These are phyloP conservation scores for Aspergillus jensenii DNA, from an alignment of 2,329 filamentous ascomycete genomes.

Conservation along the genomic window DNA sequence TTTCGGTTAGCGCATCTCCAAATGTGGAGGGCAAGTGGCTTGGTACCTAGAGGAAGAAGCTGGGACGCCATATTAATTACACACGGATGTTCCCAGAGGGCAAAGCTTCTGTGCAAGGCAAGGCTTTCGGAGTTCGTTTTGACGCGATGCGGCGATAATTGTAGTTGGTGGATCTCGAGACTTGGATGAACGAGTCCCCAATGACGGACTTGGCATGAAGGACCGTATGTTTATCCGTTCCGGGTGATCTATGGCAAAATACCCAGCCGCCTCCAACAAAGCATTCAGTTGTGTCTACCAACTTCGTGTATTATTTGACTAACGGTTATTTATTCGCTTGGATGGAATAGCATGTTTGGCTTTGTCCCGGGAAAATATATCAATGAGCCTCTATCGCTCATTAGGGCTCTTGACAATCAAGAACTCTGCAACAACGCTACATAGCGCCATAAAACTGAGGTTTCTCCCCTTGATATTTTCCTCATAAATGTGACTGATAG, in stretches of 20 bases:
- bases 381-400: not conserved
- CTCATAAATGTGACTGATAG: not conserved
- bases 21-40: slow-evolving; percentile 18
- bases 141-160: slow-evolving; percentile 20
- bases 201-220: slow-evolving; percentile 20
- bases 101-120: not conserved
- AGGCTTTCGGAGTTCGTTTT: not conserved
- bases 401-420: not conserved
- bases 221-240: slow-evolving; percentile 22
- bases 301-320: not conserved
- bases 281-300: not conserved
- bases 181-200: slow-evolving; percentile 20
- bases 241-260: slow-evolving; percentile 10
- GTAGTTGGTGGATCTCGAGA: slow-evolving; percentile 13
- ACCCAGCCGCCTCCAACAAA: not conserved
- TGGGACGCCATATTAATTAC: slow-evolving; percentile 64
- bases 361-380: not conserved
- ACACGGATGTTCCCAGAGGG: not conserved
- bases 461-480: not conserved
- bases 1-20: slow-evolving; percentile 21
- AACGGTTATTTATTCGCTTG: not conserved
- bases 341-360: not conserved
- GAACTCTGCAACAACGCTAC: not conserved
- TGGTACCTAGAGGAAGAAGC: slow-evolving; percentile 68
- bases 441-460: not conserved